Conservation (phyloP, 169 alveolate species). For the Plasmodium inui region DNA sequence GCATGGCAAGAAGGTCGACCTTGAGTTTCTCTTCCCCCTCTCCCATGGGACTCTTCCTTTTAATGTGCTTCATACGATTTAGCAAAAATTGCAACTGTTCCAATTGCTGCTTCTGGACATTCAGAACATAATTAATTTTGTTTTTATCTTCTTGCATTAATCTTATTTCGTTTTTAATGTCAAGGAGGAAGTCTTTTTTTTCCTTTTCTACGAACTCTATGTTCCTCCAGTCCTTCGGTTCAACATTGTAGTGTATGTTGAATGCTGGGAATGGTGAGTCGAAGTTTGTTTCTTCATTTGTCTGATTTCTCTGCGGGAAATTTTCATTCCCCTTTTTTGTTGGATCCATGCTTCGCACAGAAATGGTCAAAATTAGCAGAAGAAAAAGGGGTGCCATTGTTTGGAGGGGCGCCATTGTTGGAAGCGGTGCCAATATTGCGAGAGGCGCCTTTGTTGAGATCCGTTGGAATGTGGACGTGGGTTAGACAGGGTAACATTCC, state of each 20-base stretch:
- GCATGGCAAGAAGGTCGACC: constrained; percentile 1
- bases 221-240: constrained; percentile 60
- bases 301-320: constrained; percentile 19
- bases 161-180: constrained; percentile 42
- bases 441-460: neutral
- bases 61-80: constrained; percentile 15
- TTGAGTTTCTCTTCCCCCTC: neutral
- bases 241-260: constrained; percentile 62
- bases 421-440: neutral
- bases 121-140: constrained; percentile 46
- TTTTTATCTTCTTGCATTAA: constrained; percentile 55
- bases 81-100: constrained; percentile 44
- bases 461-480: neutral
- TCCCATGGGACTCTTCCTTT: neutral
- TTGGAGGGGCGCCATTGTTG: neutral
- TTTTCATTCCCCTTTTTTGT: constrained; percentile 61
- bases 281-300: constrained; percentile 1
- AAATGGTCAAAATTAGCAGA: constrained; percentile 5
- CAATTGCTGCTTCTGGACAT: constrained; percentile 62
- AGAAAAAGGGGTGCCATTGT: neutral
- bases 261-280: constrained; percentile 61
- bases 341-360: constrained; percentile 41
- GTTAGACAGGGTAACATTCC: neutral
- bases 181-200: constrained; percentile 32
- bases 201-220: constrained; percentile 49